Conservation (phyloP, 176 grass and related monocot species). For the Paspalum notatum region DNA sequence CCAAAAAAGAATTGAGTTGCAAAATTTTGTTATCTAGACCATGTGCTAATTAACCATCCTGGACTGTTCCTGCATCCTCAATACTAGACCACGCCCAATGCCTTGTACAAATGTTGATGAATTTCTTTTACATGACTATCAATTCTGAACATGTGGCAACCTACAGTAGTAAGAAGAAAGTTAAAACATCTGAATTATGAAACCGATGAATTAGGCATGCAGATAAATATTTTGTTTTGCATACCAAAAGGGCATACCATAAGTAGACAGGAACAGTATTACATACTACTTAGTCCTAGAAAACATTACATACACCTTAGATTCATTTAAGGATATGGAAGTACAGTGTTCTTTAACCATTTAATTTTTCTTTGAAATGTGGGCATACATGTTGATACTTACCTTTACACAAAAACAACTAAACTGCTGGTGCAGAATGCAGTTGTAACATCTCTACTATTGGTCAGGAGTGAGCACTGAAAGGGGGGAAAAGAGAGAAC, state of each 20-base stretch:
- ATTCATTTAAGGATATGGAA: not conserved
- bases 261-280: not conserved
- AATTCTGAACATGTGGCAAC: slow-evolving; percentile 32
- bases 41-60: slow-evolving; percentile 13
- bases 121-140: slow-evolving; percentile 33
- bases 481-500: slow-evolving; percentile 2
- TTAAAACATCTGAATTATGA: not conserved
- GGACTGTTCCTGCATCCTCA: slow-evolving; percentile 12
- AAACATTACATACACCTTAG: not conserved
- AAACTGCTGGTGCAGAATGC: slow-evolving; percentile 22
- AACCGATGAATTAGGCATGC: not conserved
- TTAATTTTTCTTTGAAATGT: not conserved
- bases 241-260: not conserved
- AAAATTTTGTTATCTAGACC: slow-evolving; percentile 48
- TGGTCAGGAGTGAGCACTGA: slow-evolving; percentile 56
- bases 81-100: slow-evolving; percentile 10
- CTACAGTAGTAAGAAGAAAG: slow-evolving; percentile 31
- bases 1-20: slow-evolving; percentile 25
- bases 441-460: slow-evolving; percentile 39
- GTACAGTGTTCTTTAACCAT: not conserved
- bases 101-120: slow-evolving; percentile 38
- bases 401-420: slow-evolving; percentile 41
- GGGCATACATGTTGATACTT: not conserved
- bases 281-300: not conserved
- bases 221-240: not conserved